These are phyloP conservation scores for Eucalyptus decipiens DNA, from an alignment of 345 rosid species.

Conservation along the genomic window DNA sequence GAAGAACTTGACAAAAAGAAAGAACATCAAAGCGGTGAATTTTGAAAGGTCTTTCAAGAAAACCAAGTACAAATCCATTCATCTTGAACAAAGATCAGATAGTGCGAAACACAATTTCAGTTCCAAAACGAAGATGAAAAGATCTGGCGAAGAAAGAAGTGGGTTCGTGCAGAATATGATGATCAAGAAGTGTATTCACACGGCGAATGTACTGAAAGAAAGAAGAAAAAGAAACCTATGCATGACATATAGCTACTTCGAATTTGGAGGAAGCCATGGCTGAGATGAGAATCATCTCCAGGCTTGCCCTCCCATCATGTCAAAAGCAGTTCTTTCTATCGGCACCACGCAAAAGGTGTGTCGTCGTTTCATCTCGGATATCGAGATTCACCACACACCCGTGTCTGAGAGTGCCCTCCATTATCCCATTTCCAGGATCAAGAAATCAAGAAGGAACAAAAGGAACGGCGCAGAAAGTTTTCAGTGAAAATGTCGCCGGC, in stretches of 20 bases:
- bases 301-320: neutral
- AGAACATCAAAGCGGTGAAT: neutral
- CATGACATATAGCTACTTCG: neutral
- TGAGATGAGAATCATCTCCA: neutral
- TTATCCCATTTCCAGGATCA: neutral
- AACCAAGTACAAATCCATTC: neutral
- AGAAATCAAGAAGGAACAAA: neutral
- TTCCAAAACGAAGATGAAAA: neutral
- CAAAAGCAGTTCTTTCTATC: neutral
- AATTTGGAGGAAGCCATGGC: constrained; percentile 9
- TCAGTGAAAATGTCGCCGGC: neutral
- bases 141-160: neutral
- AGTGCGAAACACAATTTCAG: neutral
- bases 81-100: neutral
- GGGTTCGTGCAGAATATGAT: neutral
- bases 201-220: neutral
- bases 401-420: neutral
- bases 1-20: neutral
- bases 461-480: neutral
- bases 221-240: neutral
- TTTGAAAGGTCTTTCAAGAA: neutral
- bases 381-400: neutral
- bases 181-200: neutral
- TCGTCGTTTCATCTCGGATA: neutral
- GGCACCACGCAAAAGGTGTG: constrained; percentile 5